Percentiles rank a stretch among this genome's conserved stretches.
Evolutionary conservation across 139 green algal species (phyloP).

Genomic region (Coelastrella sp.): DNA sequence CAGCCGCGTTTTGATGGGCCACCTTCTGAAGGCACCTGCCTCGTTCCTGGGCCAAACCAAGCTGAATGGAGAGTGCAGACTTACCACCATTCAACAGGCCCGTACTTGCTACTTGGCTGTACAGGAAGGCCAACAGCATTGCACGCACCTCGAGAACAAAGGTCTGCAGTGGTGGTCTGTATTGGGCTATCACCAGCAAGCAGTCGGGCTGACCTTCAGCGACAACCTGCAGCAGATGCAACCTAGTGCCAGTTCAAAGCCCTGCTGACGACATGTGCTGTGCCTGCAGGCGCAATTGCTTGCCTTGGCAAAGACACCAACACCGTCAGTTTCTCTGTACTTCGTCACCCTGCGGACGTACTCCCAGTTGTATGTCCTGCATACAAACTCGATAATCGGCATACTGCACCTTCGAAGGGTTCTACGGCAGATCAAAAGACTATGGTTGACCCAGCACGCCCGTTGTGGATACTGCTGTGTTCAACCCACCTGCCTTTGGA

Average conservation of each 20-base stretch:
- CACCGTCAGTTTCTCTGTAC: conserved; percentile 45
- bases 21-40: too few species aligned
- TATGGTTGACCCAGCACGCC: too few species aligned
- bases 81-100: too few species aligned
- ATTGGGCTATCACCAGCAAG: conserved; percentile 46
- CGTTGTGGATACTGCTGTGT: not conserved
- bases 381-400: not conserved
- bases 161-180: not conserved
- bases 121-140: too few species aligned
- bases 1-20: too few species aligned
- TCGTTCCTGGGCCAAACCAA: too few species aligned
- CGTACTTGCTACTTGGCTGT: too few species aligned
- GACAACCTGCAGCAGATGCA: conserved; percentile 17
- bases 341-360: conserved; percentile 29
- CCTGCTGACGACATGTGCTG: too few species aligned
- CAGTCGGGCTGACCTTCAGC: conserved; percentile 18
- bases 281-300: not conserved
- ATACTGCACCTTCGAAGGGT: not conserved
- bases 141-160: conserved; percentile 39
- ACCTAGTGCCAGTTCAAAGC: too few species aligned
- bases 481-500: conserved; percentile 8
- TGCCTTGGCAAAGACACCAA: conserved; percentile 7
- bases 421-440: too few species aligned
- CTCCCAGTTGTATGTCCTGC: conserved; percentile 36
- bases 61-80: too few species aligned